phyloP scores from a whole-genome alignment of 192 early-diverging fungal species.

The Umbelopsis sp. region DNA sequence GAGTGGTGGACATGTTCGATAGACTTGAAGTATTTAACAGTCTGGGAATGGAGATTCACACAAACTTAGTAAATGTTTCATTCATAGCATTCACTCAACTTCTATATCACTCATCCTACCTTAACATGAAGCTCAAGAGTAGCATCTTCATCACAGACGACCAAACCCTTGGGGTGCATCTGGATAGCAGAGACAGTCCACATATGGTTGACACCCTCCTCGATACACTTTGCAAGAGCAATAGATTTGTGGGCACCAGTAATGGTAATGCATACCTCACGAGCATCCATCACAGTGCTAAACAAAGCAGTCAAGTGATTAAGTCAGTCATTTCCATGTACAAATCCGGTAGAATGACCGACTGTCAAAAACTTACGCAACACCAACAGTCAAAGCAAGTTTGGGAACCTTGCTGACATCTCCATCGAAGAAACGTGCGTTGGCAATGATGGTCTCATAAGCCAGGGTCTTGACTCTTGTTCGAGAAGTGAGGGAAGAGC shows the following conservation, averaged over 20 bases:
- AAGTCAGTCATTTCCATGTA: neutral
- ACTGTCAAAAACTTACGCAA: slow-evolving; percentile 50
- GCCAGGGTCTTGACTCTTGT: slow-evolving; percentile 85
- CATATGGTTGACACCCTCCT: slow-evolving; percentile 82
- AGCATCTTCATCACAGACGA: slow-evolving; percentile 85
- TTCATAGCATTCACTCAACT: too few relatives aligned
- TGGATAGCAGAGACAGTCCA: slow-evolving; percentile 86
- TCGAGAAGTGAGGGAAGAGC: slow-evolving; percentile 76
- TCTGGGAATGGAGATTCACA: slow-evolving; percentile 29
- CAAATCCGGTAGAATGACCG: neutral
- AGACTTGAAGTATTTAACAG: slow-evolving; percentile 84
- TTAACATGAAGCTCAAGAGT: slow-evolving; percentile 85
- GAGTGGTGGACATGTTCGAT: slow-evolving; percentile 80
- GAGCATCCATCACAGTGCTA: slow-evolving; percentile 83
- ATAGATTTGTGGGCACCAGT: slow-evolving; percentile 74
- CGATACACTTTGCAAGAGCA: slow-evolving; percentile 27
- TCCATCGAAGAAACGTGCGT: slow-evolving; percentile 83
- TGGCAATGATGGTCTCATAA: slow-evolving; percentile 86
- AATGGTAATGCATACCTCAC: slow-evolving; percentile 81
- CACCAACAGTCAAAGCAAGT: slow-evolving; percentile 83
- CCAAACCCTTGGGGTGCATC: slow-evolving; percentile 73
- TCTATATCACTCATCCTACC: neutral
- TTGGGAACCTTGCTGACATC: slow-evolving; percentile 84
- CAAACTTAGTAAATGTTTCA: neutral
- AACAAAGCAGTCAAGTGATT: neutral